A percentile compares a stretch with the other conserved stretches of the same genome.
Conservation (phyloP, 2,329 filamentous ascomycete species). For the Aphanocladium album region DNA sequence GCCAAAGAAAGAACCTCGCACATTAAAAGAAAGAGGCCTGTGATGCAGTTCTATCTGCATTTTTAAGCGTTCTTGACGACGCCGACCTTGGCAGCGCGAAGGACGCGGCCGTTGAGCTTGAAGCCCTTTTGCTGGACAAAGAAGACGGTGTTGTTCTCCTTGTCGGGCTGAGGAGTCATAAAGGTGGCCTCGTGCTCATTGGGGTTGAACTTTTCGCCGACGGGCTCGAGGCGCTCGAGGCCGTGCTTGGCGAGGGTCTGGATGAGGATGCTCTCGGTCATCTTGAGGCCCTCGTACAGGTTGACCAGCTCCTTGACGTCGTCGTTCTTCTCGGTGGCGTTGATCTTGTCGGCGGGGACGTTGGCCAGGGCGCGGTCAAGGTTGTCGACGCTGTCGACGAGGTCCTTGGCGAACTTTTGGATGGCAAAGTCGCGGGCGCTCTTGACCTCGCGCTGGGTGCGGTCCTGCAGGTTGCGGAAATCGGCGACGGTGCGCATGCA, state of each 20-base stretch:
- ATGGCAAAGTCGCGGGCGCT: conserved; percentile 87
- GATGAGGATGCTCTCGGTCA: conserved; percentile 90
- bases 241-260: conserved; percentile 90
- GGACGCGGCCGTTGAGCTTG: conserved; percentile 80
- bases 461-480: conserved; percentile 96
- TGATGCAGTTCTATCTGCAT: conserved; percentile 12
- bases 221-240: conserved; percentile 80
- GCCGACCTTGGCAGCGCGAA: conserved; percentile 92
- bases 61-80: conserved; percentile 75
- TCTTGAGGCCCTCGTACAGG: conserved; percentile 84
- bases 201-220: conserved; percentile 85
- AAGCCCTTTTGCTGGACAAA: conserved; percentile 95
- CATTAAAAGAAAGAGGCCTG: background rate
- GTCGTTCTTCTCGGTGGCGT: conserved; percentile 43
- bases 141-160: conserved; percentile 88
- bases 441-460: conserved; percentile 86
- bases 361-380: conserved; percentile 84
- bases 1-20: background rate
- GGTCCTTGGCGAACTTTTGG: conserved; percentile 89
- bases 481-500: conserved; percentile 92
- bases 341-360: conserved; percentile 71
- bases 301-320: conserved; percentile 67
- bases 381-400: conserved; percentile 94
- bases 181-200: conserved; percentile 97
- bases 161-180: conserved; percentile 79